Evolutionary conservation across 2,329 filamentous ascomycete genomes (phyloP), one percentile per base, ranked within the genome.

Genomic region (Neoarthrinium moseri): DNA sequence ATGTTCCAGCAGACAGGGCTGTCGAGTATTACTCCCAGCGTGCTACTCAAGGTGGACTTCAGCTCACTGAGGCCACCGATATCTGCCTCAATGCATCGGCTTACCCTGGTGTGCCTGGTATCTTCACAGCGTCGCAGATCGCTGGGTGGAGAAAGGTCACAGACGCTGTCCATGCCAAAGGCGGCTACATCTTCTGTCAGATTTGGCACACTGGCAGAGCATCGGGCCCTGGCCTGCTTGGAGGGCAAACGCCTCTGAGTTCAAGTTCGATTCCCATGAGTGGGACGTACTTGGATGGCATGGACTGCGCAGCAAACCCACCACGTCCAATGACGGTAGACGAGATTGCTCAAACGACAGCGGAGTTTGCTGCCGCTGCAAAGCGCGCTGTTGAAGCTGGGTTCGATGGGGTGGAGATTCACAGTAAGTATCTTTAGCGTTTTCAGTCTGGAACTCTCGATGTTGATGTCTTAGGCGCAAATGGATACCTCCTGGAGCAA

Each of bases 321-420:
- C 80, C 47, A 27, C 57, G 76, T 45, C 81, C 74, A 15, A 80
- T 91, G 79, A 83, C 79, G 0, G 66, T 77, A 15, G 66, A 74
- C 1, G 85, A 90, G 38, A 91, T 91, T 46, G 72, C 79, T 43
- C 63, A 75, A 4, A 68, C 85, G 48, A 87, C 87, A 63, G 58
- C 61, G 5, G 80, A 80, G 2, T 90, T 78, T 66, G 77, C 73
- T 1, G 74, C 71, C 0, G 75, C 73, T 1, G 70, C 74, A 0
- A 70, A 73, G 54, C 66, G 79, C 10, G 77, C 86, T 1, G 62
- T 89, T 2, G 70, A 74, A 36, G 81, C 80, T 2, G 87, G 87
- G 0, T 84, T 86, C 33, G 86, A 89, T 57, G 55, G 58, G 1
- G 55, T 61, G 0, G 85, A 89, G 51, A 62, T 69, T 32, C 68